Evolutionary conservation across 2,329 filamentous ascomycete genomes (phyloP).

Genomic region (Truncatella angustata): DNA sequence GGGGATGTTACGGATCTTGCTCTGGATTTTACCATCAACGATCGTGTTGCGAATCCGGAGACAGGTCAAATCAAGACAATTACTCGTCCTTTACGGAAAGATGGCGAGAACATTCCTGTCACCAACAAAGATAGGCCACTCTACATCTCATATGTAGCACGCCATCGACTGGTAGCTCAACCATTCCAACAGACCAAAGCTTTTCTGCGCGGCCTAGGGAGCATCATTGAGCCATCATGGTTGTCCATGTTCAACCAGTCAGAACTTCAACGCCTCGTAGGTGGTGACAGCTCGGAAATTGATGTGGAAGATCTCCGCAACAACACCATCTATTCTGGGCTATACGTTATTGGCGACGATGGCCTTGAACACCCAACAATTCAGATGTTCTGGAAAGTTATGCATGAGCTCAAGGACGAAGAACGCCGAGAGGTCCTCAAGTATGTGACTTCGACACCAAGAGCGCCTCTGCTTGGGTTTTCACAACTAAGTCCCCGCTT

Average conservation of each 20-base stretch:
- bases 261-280: constrained; percentile 89
- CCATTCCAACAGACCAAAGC: constrained; percentile 78
- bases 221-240: constrained; percentile 90
- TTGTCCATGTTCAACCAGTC: constrained; percentile 98
- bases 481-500: constrained; percentile 81
- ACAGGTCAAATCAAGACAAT: constrained; percentile 55
- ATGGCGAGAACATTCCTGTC: constrained; percentile 74
- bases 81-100: constrained; percentile 72
- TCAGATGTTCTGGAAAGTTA: constrained; percentile 86
- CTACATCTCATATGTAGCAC: constrained; percentile 91
- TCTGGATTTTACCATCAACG: constrained; percentile 86
- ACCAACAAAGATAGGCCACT: constrained; percentile 89
- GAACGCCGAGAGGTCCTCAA: constrained; percentile 86
- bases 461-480: constrained; percentile 88
- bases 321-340: constrained; percentile 83
- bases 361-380: constrained; percentile 81
- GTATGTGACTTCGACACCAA: constrained; percentile 91
- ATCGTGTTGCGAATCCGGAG: constrained; percentile 51
- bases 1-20: constrained; percentile 78
- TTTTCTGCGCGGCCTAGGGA: constrained; percentile 80
- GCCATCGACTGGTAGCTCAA: constrained; percentile 81
- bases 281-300: constrained; percentile 82
- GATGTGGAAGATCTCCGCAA: constrained; percentile 80
- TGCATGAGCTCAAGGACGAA: constrained; percentile 70
- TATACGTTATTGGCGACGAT: constrained; percentile 89